Evolutionary conservation across 441 rosid genomes (phyloP).

Genomic region (Eutrema salsugineum): DNA sequence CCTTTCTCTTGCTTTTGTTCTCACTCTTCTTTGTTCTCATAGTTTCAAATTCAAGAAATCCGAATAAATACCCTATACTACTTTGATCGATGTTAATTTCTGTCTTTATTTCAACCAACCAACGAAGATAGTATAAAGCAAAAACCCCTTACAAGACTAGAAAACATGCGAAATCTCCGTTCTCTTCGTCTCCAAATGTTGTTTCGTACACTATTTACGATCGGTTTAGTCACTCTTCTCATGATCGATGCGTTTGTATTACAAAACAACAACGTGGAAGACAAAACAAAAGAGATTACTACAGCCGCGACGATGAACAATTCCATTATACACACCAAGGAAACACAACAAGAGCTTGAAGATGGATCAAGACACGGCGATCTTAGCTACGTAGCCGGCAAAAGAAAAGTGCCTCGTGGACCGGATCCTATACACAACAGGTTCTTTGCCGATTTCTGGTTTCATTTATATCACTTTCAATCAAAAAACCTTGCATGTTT

Average conservation of each 20-base stretch:
- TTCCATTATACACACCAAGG: background rate
- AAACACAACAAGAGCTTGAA: conserved; percentile 32
- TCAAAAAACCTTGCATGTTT: background rate
- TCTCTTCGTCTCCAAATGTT: conserved; percentile 18
- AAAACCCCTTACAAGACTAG: background rate
- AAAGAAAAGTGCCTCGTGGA: conserved; percentile 83
- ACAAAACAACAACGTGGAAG: conserved; percentile 12
- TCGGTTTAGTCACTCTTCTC: conserved; percentile 24
- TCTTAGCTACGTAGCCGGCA: conserved; percentile 55
- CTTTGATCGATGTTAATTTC: conserved; percentile 7
- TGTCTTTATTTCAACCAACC: conserved; percentile 12
- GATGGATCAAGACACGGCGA: conserved; percentile 28
- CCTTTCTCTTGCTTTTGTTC: conserved; percentile 15
- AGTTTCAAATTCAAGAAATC: conserved; percentile 11
- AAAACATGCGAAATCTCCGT: conserved; percentile 23
- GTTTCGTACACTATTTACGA: conserved; percentile 16
- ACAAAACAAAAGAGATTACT: conserved; percentile 15
- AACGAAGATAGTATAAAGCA: conserved; percentile 7
- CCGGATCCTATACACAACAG: conserved; percentile 97
- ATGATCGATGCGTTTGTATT: conserved; percentile 22
- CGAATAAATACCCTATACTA: conserved; percentile 8
- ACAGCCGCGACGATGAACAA: conserved; percentile 4
- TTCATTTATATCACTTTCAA: conserved; percentile 9
- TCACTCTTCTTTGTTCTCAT: conserved; percentile 21
- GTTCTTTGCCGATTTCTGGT: conserved; percentile 28